Evolutionary conservation across 108 stramenopile genomes (phyloP).

Genomic region (Cylindrotheca closterium): DNA sequence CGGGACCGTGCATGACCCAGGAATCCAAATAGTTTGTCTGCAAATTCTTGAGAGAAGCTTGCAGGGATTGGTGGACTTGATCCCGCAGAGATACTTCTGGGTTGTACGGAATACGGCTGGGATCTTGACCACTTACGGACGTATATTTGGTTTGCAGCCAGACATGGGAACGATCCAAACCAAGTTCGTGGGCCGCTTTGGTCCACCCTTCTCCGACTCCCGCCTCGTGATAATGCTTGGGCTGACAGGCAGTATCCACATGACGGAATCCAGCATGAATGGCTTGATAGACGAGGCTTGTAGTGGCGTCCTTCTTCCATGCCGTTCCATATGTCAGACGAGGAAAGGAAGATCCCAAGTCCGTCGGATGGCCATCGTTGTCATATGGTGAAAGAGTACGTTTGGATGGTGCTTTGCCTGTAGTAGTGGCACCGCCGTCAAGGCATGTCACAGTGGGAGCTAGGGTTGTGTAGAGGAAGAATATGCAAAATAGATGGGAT

Average conservation of each 20-base stretch:
- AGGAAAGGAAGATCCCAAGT: no score
- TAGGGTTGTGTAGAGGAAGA: no score
- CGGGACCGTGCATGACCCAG: slow-evolving; percentile 88
- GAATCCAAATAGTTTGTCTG: slow-evolving; percentile 74
- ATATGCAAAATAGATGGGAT: no score
- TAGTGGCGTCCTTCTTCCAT: slow-evolving; percentile 31
- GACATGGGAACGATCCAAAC: slow-evolving; percentile 27
- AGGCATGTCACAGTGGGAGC: no score
- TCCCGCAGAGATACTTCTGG: slow-evolving; percentile 18
- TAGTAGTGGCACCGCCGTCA: no score
- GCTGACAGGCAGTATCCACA: slow-evolving; percentile 39
- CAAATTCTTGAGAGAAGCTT: slow-evolving; percentile 25
- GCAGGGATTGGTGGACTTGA: slow-evolving; percentile 28
- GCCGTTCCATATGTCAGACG: slow-evolving; percentile 2
- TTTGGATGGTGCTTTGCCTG: no score
- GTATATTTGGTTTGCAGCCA: slow-evolving; percentile 42
- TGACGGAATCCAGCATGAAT: slow-evolving; percentile 45
- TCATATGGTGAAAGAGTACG: no score
- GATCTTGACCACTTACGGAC: neutral
- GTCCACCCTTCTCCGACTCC: slow-evolving; percentile 44
- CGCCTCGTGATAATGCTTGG: slow-evolving; percentile 36
- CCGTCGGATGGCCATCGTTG: no score
- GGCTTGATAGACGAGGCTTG: slow-evolving; percentile 22
- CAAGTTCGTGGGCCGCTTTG: slow-evolving; percentile 14
- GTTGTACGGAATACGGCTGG: slow-evolving; percentile 15